phyloP scores from a whole-genome alignment of 371 early-diverging fungal species.

The Phascolomyces articulosus region DNA sequence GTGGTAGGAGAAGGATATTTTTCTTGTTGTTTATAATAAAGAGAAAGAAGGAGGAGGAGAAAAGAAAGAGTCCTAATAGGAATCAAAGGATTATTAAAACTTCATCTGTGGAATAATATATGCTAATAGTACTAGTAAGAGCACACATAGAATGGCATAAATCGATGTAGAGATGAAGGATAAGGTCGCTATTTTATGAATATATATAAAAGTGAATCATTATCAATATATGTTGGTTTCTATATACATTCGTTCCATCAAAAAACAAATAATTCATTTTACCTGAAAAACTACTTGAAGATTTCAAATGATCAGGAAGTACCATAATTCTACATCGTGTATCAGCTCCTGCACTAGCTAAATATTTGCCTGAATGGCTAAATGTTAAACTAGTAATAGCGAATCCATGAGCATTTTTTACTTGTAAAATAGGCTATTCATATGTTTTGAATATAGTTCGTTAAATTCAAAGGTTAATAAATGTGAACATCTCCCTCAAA shows the following conservation, averaged over 20 bases:
- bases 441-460: too few relatives aligned
- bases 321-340: constrained; percentile 46
- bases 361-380: constrained; percentile 37
- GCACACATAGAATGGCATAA: constrained; percentile 18
- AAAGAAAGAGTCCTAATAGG: too few relatives aligned
- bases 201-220: too few relatives aligned
- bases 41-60: too few relatives aligned
- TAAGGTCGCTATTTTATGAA: too few relatives aligned
- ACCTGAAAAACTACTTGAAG: constrained; percentile 15
- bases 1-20: too few relatives aligned
- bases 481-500: too few relatives aligned
- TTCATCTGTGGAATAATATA: constrained; percentile 26
- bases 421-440: constrained; percentile 36
- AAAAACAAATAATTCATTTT: too few relatives aligned
- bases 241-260: too few relatives aligned
- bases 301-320: constrained; percentile 34
- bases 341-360: constrained; percentile 66
- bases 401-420: constrained; percentile 51
- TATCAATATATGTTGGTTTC: too few relatives aligned
- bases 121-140: constrained; percentile 23
- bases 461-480: too few relatives aligned
- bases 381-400: constrained; percentile 61
- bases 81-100: not conserved
- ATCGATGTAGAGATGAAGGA: not conserved
- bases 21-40: too few relatives aligned